A percentile compares a stretch with the other conserved stretches of the same genome.
phyloP scores from a whole-genome alignment of 1,284 basidiomycete genomes.

The Melampsora abietis-canadensis region DNA sequence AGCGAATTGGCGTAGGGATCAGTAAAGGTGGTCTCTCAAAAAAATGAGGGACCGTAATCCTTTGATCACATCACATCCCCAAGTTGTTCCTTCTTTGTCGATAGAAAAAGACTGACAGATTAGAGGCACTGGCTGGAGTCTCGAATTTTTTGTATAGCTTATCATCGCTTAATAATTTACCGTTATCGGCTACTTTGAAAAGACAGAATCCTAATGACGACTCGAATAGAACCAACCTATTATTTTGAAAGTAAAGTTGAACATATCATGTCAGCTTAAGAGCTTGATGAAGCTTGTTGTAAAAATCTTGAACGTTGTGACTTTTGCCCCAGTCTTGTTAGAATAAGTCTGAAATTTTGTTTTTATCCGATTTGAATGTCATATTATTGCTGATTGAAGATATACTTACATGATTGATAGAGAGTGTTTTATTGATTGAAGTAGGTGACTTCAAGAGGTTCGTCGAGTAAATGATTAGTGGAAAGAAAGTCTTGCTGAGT shows the following conservation, averaged over 20 bases:
- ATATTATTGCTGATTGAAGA: no score
- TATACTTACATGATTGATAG: no score
- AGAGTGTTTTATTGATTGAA: no score
- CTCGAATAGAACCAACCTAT: constrained; percentile 58
- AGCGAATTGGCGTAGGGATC: neutral
- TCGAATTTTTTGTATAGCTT: constrained; percentile 83
- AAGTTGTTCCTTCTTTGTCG: neutral
- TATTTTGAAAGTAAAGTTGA: neutral
- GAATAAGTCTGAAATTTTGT: no score
- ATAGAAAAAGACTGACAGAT: constrained; percentile 64
- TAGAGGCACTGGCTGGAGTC: constrained; percentile 82
- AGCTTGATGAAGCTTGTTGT: no score
- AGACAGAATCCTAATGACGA: constrained; percentile 88
- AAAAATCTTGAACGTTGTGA: no score
- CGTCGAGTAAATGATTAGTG: no score
- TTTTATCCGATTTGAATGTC: no score
- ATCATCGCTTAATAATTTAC: constrained; percentile 79
- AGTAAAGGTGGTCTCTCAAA: neutral
- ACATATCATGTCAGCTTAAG: no score
- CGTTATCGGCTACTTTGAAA: constrained; percentile 89
- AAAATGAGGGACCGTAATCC: constrained; percentile 6
- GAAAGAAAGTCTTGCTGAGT: no score
- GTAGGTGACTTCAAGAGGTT: no score
- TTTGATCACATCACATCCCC: constrained; percentile 17
- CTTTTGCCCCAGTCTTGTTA: no score